phyloP scores from a whole-genome alignment of 495 filamentous ascomycete genomes.

The Parathielavia hyrcaniae region DNA sequence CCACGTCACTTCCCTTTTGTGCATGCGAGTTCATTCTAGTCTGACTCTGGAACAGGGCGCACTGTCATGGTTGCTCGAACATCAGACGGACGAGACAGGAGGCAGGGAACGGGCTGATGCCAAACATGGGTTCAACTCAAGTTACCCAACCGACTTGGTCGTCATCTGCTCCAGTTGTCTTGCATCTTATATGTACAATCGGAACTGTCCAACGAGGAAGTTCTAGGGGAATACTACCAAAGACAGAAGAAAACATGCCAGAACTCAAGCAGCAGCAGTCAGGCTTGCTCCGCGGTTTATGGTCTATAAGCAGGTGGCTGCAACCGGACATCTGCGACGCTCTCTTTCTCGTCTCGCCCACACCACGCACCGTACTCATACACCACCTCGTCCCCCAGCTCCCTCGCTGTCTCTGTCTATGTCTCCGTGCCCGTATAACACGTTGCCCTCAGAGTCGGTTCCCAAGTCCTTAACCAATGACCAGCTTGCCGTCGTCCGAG shows the following conservation, averaged over 20 bases:
- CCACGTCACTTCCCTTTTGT: background rate
- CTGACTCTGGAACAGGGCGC: background rate
- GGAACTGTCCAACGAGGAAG: slow-evolving; percentile 11
- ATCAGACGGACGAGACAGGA: slow-evolving; percentile 25
- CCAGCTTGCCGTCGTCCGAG: slow-evolving; percentile 66
- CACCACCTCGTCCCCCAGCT: slow-evolving; percentile 6
- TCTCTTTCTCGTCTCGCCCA: slow-evolving; percentile 16
- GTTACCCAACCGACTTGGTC: too few relatives aligned
- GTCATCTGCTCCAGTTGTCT: too few relatives aligned
- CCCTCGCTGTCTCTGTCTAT: background rate
- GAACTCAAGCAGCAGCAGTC: slow-evolving; percentile 15
- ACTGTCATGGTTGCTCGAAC: background rate
- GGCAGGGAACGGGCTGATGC: slow-evolving; percentile 10
- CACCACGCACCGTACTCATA: slow-evolving; percentile 22
- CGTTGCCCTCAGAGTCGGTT: too few relatives aligned
- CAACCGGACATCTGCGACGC: slow-evolving; percentile 16
- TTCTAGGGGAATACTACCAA: slow-evolving; percentile 17
- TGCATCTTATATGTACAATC: slow-evolving; percentile 20
- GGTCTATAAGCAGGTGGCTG: slow-evolving; percentile 23
- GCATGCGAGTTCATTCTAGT: background rate
- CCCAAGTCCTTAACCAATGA: slow-evolving; percentile 62
- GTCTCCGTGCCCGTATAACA: background rate
- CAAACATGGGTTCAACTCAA: too few relatives aligned
- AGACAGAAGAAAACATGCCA: slow-evolving; percentile 6
- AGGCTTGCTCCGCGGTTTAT: slow-evolving; percentile 20